These are phyloP conservation scores for Calycina marina DNA, from an alignment of 2,329 filamentous ascomycete species.

Conservation along the genomic window DNA sequence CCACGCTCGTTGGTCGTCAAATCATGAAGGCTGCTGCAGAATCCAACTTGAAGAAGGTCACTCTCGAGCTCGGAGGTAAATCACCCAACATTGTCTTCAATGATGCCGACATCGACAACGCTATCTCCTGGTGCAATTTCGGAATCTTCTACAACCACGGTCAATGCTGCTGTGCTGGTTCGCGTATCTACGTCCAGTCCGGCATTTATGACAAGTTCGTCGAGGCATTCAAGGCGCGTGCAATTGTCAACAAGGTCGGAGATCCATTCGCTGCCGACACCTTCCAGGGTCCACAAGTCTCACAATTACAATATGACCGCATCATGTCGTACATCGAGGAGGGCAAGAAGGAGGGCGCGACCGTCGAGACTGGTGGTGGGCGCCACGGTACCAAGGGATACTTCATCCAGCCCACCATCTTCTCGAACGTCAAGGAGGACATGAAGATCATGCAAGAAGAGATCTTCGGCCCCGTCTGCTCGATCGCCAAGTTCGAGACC, in stretches of 20 bases:
- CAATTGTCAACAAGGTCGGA: slow-evolving; percentile 48
- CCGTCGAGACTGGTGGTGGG: slow-evolving; percentile 47
- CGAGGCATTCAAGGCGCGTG: slow-evolving; percentile 48
- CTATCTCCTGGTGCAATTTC: slow-evolving; percentile 46
- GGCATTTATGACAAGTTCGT: slow-evolving; percentile 58
- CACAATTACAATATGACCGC: slow-evolving; percentile 53
- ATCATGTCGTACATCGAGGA: slow-evolving; percentile 53
- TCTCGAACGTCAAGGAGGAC: slow-evolving; percentile 52
- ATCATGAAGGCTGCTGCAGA: slow-evolving; percentile 50
- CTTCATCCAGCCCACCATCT: slow-evolving; percentile 63
- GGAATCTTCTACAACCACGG: slow-evolving; percentile 30
- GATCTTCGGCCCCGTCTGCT: slow-evolving; percentile 61
- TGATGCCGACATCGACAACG: slow-evolving; percentile 45
- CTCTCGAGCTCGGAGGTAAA: slow-evolving; percentile 48
- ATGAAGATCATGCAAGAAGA: slow-evolving; percentile 66
- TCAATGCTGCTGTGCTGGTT: slow-evolving; percentile 41
- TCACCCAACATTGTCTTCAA: slow-evolving; percentile 48
- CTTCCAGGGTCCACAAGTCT: slow-evolving; percentile 60
- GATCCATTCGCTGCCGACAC: slow-evolving; percentile 51
- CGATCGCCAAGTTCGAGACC: slow-evolving; percentile 55
- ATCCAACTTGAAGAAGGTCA: slow-evolving; percentile 51
- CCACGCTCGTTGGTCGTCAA: slow-evolving; percentile 43
- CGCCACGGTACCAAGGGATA: slow-evolving; percentile 52
- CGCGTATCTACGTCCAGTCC: slow-evolving; percentile 56
- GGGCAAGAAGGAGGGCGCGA: slow-evolving; percentile 51